Percentiles rank a stretch among this genome's conserved stretches.
These are phyloP conservation scores for Eremothecium gossypii DNA, from an alignment of 1,139 yeast genomes.

Conservation along the genomic window DNA sequence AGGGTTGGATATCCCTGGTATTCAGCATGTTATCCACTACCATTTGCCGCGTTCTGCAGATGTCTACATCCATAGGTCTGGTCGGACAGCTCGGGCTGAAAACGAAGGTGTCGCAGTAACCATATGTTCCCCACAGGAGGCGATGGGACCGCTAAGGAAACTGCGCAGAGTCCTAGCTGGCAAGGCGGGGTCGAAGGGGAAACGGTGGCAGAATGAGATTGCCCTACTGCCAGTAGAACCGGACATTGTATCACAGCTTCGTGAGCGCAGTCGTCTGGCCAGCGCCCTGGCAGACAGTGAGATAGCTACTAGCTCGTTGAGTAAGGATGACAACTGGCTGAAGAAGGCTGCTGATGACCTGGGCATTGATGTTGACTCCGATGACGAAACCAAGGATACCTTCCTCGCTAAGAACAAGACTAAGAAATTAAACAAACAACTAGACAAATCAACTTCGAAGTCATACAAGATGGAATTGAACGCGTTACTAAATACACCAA, in stretches of 20 bases:
- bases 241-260: slow-evolving; percentile 61
- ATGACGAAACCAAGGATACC: slow-evolving; percentile 54
- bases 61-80: slow-evolving; percentile 89
- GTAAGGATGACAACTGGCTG: slow-evolving; percentile 74
- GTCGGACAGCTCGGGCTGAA: slow-evolving; percentile 96
- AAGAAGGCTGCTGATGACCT: slow-evolving; percentile 88
- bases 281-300: slow-evolving; percentile 66
- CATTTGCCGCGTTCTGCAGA: slow-evolving; percentile 95
- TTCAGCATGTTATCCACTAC: slow-evolving; percentile 92
- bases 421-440: slow-evolving; percentile 47
- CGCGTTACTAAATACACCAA: slow-evolving; percentile 45
- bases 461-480: slow-evolving; percentile 47
- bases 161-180: slow-evolving; percentile 54
- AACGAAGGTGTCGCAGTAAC: slow-evolving; percentile 88
- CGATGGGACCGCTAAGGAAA: slow-evolving; percentile 75
- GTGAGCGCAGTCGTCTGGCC: slow-evolving; percentile 60
- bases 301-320: slow-evolving; percentile 47
- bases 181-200: slow-evolving; percentile 24
- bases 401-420: slow-evolving; percentile 54
- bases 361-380: slow-evolving; percentile 60
- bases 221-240: slow-evolving; percentile 69
- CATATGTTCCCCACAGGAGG: slow-evolving; percentile 89
- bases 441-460: slow-evolving; percentile 43
- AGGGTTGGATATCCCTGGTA: slow-evolving; percentile 87
- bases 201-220: slow-evolving; percentile 48